A percentile compares a stretch with the other conserved stretches of the same genome.
Conservation (phyloP, 371 early-diverging fungal genomes). For the Actinomortierella ambigua region DNA sequence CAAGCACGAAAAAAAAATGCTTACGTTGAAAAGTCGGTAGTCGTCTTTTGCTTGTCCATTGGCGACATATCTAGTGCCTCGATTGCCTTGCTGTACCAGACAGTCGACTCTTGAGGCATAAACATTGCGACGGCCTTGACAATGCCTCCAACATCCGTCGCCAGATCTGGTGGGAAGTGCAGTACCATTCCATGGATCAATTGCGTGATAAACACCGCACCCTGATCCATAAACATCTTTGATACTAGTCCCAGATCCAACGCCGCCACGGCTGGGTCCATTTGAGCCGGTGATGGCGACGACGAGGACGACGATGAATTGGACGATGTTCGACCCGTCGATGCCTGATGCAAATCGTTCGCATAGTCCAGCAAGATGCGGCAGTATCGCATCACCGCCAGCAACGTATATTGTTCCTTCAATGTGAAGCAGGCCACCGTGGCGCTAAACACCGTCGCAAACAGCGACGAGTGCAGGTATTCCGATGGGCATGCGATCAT, state of each 20-base stretch:
- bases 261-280: conserved; percentile 2
- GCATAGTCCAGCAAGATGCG: conserved; percentile 46
- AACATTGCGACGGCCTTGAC: conserved; percentile 51
- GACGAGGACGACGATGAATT: conserved; percentile 14
- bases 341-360: conserved; percentile 33
- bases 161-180: conserved; percentile 54
- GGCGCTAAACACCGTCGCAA: conserved; percentile 66
- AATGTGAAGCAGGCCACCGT: conserved; percentile 66
- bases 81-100: conserved; percentile 40
- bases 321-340: conserved; percentile 12
- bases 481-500: conserved; percentile 62
- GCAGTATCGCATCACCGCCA: conserved; percentile 59
- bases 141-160: conserved; percentile 52
- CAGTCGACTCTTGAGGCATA: conserved; percentile 41
- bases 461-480: conserved; percentile 56
- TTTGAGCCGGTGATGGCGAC: conserved; percentile 32
- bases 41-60: conserved; percentile 31
- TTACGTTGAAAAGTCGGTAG: conserved; percentile 25
- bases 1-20: neutral
- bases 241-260: conserved; percentile 46
- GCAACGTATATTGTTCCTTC: conserved; percentile 64
- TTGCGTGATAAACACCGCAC: conserved; percentile 39
- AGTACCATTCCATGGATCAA: conserved; percentile 55
- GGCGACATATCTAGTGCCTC: conserved; percentile 22
- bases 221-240: conserved; percentile 46